Conservation (phyloP, 768 basidiomycete genomes). For the Multifurca ochricompacta region DNA sequence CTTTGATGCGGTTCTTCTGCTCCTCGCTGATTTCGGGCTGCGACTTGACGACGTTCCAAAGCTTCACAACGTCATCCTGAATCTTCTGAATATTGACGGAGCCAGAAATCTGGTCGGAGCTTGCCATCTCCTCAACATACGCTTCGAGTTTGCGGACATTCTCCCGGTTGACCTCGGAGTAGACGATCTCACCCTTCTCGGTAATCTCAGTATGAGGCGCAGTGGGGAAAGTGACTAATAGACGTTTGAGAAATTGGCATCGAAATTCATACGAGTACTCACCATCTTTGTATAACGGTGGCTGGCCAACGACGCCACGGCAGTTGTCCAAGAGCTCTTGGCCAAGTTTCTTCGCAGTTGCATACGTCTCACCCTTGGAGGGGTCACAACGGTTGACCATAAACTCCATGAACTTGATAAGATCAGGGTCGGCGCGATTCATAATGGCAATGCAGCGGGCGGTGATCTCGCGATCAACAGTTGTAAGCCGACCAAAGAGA, state of each 20-base stretch:
- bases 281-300: conserved; percentile 97
- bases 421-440: conserved; percentile 91
- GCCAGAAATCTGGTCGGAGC: conserved; percentile 77
- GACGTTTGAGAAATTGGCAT: not conserved
- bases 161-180: conserved; percentile 91
- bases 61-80: conserved; percentile 91
- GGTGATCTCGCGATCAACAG: conserved; percentile 93
- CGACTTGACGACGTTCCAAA: conserved; percentile 95
- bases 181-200: conserved; percentile 89
- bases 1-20: conserved; percentile 93
- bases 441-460: conserved; percentile 96
- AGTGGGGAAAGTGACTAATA: conserved; percentile 90
- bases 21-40: conserved; percentile 96
- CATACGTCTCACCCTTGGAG: conserved; percentile 81
- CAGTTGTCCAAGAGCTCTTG: conserved; percentile 94
- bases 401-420: conserved; percentile 94
- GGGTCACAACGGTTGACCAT: conserved; percentile 80
- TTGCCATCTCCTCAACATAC: conserved; percentile 98
- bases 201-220: conserved; percentile 94
- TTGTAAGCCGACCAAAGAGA: conserved; percentile 89
- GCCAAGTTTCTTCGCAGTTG: conserved; percentile 94
- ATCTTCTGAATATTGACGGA: conserved; percentile 95
- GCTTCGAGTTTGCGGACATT: conserved; percentile 96
- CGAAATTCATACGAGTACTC: conserved; percentile 26
- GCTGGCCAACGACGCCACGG: conserved; percentile 67